Percentiles rank a stretch among this genome's conserved stretches.
Conservation (phyloP, 495 filamentous ascomycete species). For the Aspergillus affinis region DNA sequence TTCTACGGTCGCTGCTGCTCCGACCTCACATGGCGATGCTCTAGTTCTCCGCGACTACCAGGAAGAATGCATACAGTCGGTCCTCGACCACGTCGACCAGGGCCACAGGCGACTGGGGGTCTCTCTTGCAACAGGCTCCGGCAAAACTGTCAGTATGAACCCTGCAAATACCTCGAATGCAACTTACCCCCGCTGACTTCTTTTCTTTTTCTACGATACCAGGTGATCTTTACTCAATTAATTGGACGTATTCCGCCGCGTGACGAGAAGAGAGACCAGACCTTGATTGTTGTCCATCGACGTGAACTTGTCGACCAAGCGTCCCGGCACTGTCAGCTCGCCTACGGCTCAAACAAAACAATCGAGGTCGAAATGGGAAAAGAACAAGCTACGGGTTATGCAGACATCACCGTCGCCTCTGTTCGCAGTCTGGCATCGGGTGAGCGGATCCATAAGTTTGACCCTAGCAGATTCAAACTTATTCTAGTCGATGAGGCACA, state of each 20-base stretch:
- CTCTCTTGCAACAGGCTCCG: constrained; percentile 87
- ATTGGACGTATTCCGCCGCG: constrained; percentile 71
- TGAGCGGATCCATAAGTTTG: constrained; percentile 76
- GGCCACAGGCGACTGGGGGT: constrained; percentile 84
- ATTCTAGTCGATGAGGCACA: constrained; percentile 97
- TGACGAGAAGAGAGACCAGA: constrained; percentile 63
- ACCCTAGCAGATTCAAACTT: constrained; percentile 79
- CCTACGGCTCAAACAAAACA: constrained; percentile 69
- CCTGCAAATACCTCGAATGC: background rate
- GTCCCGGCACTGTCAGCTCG: constrained; percentile 71
- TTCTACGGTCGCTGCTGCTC: constrained; percentile 26
- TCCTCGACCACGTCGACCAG: constrained; percentile 65
- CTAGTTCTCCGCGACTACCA: constrained; percentile 74
- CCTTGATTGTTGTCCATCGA: constrained; percentile 88
- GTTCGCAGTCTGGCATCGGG: constrained; percentile 74
- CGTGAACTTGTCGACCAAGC: constrained; percentile 96
- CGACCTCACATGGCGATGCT: constrained; percentile 21
- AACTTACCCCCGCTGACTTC: background rate
- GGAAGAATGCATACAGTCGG: constrained; percentile 86
- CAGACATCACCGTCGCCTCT: constrained; percentile 95
- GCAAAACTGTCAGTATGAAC: constrained; percentile 71
- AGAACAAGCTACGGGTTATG: constrained; percentile 66
- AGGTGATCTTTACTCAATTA: constrained; percentile 95
- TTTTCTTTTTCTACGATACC: background rate
- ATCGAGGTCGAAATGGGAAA: constrained; percentile 92